Evolutionary conservation across 306 rosid species (phyloP), one percentile per base, ranked within the genome.

Genomic region (Herpetospermum pedunculosum): DNA sequence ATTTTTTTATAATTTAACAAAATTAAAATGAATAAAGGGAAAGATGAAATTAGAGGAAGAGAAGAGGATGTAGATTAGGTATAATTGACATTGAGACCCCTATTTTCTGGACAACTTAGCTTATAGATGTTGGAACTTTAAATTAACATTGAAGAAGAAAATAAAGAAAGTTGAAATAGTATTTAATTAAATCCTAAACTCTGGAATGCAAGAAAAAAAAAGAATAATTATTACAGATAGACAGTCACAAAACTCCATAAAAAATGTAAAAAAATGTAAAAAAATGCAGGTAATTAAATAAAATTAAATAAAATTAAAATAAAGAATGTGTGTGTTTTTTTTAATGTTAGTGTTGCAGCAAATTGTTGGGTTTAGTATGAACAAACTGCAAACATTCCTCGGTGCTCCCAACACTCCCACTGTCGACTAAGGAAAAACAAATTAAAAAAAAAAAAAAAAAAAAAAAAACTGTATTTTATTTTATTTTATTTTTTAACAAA

Each of bases 331-430:
- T 13, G 67, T 50, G 16, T 21, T n/a, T n/a, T 28, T 69, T 19
- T 50, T 26, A 19, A 13, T 40, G n/a, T n/a, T n/a, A 15, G 16
- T 18, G 14, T 23, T 48, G 29, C 72, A 48, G 81, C 11, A 37
- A 46, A 71, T 11, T 80, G 81, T 78, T 67, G 80, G 84, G 76
- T 23, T 65, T 68, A 12, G 8, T 44, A 83, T 46, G 29, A 78
- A 80, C 79, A 70, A 28, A 79, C 75, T 62, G 67, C 74, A 80
- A 47, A 84, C 88, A 84, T 83, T 79, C 84, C 76, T 70, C 69
- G 58, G 46, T 28, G 68, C 50, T 78, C 72, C 76, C 49, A 73
- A 79, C 82, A 72, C 55, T 79, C 73, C 47, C 43, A 16, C 11
- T 50, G 26, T 19, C 21, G 15, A 53, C 30, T 53, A 53, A n/a